Evolutionary conservation across 177 flowering plant genomes (phyloP).

Genomic region (Vitis hybrid): DNA sequence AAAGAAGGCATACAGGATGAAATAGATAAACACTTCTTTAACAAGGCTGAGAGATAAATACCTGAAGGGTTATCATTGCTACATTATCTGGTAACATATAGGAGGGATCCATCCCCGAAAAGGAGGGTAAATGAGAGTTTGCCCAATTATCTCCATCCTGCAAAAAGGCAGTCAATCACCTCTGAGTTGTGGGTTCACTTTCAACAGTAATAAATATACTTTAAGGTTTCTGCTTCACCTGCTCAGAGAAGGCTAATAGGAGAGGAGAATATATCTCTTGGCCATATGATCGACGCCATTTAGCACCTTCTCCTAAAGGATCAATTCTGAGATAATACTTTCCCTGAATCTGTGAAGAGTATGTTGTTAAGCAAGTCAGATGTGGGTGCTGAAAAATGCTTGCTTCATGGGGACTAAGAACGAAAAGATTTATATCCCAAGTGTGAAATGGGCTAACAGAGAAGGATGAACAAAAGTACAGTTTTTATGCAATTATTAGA

Average conservation of each 20-base stretch:
- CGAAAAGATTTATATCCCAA: too few relatives aligned
- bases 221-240: conserved; percentile 38
- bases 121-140: conserved; percentile 28
- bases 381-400: neutral
- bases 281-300: conserved; percentile 87
- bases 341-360: conserved; percentile 67
- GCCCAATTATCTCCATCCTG: conserved; percentile 42
- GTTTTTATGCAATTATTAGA: neutral
- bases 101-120: conserved; percentile 38
- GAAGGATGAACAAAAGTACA: too few relatives aligned
- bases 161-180: neutral
- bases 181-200: neutral
- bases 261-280: conserved; percentile 95
- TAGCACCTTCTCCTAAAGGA: conserved; percentile 85
- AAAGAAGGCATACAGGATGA: too few relatives aligned
- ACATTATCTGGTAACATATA: conserved; percentile 45
- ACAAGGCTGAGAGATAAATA: conserved; percentile 3
- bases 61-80: conserved; percentile 48
- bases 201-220: neutral
- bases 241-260: conserved; percentile 76
- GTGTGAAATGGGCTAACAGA: too few relatives aligned
- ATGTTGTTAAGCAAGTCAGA: neutral
- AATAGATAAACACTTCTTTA: too few relatives aligned
- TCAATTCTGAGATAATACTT: conserved; percentile 74
- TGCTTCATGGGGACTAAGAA: too few relatives aligned